Evolutionary conservation across 768 basidiomycete species (phyloP).

Genomic region (Candolleomyces eurysporus): DNA sequence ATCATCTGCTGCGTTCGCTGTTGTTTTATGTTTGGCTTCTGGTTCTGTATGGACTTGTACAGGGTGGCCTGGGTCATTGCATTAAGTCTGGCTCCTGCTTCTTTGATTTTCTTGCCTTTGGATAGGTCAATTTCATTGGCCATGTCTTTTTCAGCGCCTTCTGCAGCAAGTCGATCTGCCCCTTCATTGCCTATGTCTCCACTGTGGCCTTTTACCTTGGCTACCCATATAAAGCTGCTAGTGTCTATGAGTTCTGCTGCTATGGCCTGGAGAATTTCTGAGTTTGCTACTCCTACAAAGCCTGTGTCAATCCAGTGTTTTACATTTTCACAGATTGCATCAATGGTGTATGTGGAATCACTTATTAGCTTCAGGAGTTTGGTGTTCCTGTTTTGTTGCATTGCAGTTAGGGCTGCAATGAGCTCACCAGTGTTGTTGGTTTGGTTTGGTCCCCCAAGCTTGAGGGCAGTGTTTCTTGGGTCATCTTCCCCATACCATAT

Average conservation of each 20-base stretch:
- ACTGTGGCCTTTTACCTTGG: slow-evolving; percentile 16
- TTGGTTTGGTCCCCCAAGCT: neutral
- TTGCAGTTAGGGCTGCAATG: neutral
- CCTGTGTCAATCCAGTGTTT: slow-evolving; percentile 12
- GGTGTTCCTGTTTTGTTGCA: neutral
- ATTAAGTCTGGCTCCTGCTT: neutral
- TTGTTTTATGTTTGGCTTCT: neutral
- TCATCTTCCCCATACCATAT: neutral
- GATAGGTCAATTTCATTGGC: neutral
- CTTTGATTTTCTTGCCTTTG: neutral
- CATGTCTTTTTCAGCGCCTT: slow-evolving; percentile 1
- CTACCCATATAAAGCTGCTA: neutral
- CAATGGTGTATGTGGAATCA: slow-evolving; percentile 8
- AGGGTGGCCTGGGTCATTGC: neutral
- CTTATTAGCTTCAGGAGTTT: neutral
- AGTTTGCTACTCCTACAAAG: slow-evolving; percentile 7
- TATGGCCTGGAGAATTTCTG: neutral
- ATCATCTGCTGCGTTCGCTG: neutral
- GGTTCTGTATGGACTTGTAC: neutral
- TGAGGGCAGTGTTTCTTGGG: neutral
- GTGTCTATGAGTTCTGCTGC: neutral
- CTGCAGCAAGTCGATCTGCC: slow-evolving; percentile 10
- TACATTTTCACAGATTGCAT: neutral
- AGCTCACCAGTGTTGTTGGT: slow-evolving; percentile 1
- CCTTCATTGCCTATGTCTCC: slow-evolving; percentile 12